Evolutionary conservation across 2,329 filamentous ascomycete genomes (phyloP).

Genomic region (Fusarium setosum): DNA sequence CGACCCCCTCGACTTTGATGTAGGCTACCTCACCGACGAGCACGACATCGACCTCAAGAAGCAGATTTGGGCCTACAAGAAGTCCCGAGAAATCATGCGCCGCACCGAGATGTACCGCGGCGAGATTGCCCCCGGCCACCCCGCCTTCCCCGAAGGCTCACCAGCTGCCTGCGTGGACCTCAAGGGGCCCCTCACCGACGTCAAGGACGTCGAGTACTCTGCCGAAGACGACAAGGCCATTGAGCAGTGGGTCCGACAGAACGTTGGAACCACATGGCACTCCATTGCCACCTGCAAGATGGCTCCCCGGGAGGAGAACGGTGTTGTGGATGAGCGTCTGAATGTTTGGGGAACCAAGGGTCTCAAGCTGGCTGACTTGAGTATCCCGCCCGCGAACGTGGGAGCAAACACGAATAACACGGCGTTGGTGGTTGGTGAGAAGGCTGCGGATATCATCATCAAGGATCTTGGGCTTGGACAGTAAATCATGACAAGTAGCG

Average conservation of each 20-base stretch:
- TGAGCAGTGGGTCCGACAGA: constrained; percentile 55
- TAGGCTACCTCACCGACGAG: constrained; percentile 65
- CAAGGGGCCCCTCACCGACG: constrained; percentile 49
- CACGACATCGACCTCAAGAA: constrained; percentile 71
- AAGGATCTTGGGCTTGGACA: constrained; percentile 45
- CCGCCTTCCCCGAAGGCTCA: constrained; percentile 55
- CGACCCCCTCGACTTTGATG: constrained; percentile 65
- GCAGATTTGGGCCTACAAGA: constrained; percentile 74
- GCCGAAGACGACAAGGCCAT: constrained; percentile 62
- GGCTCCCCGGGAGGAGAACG: constrained; percentile 52
- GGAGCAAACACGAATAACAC: constrained; percentile 62
- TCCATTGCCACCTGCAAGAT: constrained; percentile 60
- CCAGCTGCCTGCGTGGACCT: constrained; percentile 58
- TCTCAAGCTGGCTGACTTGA: constrained; percentile 56
- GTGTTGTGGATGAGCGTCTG: constrained; percentile 51
- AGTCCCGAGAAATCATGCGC: constrained; percentile 69
- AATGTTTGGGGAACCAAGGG: constrained; percentile 56
- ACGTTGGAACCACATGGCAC: constrained; percentile 58
- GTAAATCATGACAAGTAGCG: not conserved
- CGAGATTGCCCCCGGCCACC: constrained; percentile 56
- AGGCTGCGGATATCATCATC: constrained; percentile 55
- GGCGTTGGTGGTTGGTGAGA: constrained; percentile 61
- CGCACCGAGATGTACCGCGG: constrained; percentile 66
- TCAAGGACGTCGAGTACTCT: constrained; percentile 59
- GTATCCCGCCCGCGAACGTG: constrained; percentile 53